phyloP scores from a whole-genome alignment of 805 yeast genomes.

The Cyberlindnera euphorbiiphila region DNA sequence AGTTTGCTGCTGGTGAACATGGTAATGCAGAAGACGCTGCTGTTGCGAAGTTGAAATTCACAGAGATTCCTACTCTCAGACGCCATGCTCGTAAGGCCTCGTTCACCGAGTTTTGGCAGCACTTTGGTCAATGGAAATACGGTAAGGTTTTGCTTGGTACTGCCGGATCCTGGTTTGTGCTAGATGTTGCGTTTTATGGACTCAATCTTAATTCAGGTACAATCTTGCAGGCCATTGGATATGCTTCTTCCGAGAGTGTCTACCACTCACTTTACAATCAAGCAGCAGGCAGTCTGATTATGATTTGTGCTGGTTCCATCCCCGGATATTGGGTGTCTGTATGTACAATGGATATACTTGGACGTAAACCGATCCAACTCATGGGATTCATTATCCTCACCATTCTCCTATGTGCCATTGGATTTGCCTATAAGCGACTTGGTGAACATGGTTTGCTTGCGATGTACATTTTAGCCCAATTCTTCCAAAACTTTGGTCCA shows the following conservation, averaged over 20 bases:
- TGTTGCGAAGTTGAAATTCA: conserved; percentile 41
- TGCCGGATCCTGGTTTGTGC: conserved; percentile 86
- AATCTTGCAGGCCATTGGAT: conserved; percentile 81
- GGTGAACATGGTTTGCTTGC: conserved; percentile 66
- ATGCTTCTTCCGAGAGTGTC: conserved; percentile 65
- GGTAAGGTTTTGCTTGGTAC: conserved; percentile 82
- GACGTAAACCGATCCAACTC: conserved; percentile 81
- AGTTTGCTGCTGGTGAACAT: conserved; percentile 44
- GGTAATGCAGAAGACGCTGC: conserved; percentile 47
- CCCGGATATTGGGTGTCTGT: conserved; percentile 91
- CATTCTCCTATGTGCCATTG: conserved; percentile 69
- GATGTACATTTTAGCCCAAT: conserved; percentile 74
- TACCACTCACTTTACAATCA: conserved; percentile 68
- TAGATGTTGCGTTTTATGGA: conserved; percentile 91
- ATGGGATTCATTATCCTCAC: conserved; percentile 74
- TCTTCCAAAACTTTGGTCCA: conserved; percentile 91
- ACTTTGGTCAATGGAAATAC: conserved; percentile 82
- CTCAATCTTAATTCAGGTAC: conserved; percentile 77
- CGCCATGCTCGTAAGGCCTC: conserved; percentile 78
- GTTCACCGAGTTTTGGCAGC: conserved; percentile 61
- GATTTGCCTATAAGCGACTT: conserved; percentile 76
- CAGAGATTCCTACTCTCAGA: conserved; percentile 51
- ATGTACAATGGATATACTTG: conserved; percentile 74
- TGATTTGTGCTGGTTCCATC: conserved; percentile 90
- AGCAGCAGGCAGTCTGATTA: conserved; percentile 89